phyloP scores from a whole-genome alignment of 345 rosid species.

The Crucihimalaya himalaica region DNA sequence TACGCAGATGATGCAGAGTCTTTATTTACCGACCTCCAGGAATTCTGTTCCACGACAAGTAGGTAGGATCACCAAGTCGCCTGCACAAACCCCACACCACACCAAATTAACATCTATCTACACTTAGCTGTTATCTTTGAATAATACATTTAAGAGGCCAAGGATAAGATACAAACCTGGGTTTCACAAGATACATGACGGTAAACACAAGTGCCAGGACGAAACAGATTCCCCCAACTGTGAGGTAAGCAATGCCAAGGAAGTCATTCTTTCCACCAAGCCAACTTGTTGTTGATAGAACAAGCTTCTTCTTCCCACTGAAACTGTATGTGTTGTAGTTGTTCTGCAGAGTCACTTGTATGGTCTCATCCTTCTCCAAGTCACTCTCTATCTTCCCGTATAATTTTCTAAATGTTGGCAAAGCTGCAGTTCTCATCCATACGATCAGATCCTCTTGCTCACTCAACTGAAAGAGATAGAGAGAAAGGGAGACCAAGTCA shows the following conservation, averaged over 20 bases:
- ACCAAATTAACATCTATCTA: constrained; percentile 1
- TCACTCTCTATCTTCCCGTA: constrained; percentile 92
- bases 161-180: constrained; percentile 54
- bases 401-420: constrained; percentile 95
- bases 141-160: background rate
- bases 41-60: constrained; percentile 88
- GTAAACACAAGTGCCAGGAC: constrained; percentile 81
- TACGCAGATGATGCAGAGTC: background rate
- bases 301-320: constrained; percentile 89
- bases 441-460: constrained; percentile 95
- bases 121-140: constrained; percentile 8
- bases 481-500: constrained; percentile 27
- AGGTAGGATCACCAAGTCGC: constrained; percentile 93
- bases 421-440: constrained; percentile 99
- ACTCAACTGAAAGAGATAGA: constrained; percentile 55
- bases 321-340: constrained; percentile 93
- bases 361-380: constrained; percentile 52
- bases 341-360: constrained; percentile 63
- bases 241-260: constrained; percentile 95
- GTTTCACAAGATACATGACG: constrained; percentile 79
- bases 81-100: constrained; percentile 44
- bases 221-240: constrained; percentile 89
- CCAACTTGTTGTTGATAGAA: constrained; percentile 95
- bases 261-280: constrained; percentile 98
- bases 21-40: constrained; percentile 58